Evolutionary conservation across 805 yeast species (phyloP).

Genomic region (Ascoidea asiatica): DNA sequence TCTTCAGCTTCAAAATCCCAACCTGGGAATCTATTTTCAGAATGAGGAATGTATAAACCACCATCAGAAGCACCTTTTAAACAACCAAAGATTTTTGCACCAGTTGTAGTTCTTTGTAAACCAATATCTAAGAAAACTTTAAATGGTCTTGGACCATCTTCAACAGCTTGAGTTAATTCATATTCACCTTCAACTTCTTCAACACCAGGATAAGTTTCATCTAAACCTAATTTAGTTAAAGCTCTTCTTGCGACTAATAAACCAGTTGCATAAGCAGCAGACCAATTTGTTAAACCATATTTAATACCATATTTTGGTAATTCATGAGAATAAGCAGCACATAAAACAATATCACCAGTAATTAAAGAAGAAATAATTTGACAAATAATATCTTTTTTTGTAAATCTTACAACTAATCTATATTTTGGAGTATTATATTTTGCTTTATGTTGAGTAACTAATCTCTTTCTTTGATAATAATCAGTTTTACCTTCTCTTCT

Average conservation of each 20-base stretch:
- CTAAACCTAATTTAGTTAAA: constrained; percentile 92
- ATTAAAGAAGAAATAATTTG: constrained; percentile 95
- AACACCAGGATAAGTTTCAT: constrained; percentile 96
- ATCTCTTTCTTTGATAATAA: constrained; percentile 99
- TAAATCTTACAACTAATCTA: constrained; percentile 99
- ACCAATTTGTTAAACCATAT: constrained; percentile 99
- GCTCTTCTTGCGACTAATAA: constrained; percentile 98
- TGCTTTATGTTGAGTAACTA: constrained; percentile 99
- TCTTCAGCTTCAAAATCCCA: constrained; percentile 98
- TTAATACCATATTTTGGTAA: constrained; percentile 94
- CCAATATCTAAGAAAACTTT: constrained; percentile 98
- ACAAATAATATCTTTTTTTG: constrained; percentile 98
- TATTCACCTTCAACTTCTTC: constrained; percentile 99
- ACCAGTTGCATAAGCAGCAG: constrained; percentile 99
- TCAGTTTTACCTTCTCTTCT: constrained; percentile 99
- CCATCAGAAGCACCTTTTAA: constrained; percentile 99
- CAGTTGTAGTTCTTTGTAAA: constrained; percentile 99
- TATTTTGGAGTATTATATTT: constrained; percentile 99
- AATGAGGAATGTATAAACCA: constrained; percentile 98
- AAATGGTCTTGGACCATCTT: constrained; percentile 99
- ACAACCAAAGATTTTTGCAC: constrained; percentile 99
- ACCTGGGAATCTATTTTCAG: constrained; percentile 99
- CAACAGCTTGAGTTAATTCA: constrained; percentile 97
- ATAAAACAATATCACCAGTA: constrained; percentile 90
- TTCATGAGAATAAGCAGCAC: constrained; percentile 99